These are phyloP conservation scores for Myriosclerotinia duriaeana DNA, from an alignment of 2,329 filamentous ascomycete species.

Conservation along the genomic window DNA sequence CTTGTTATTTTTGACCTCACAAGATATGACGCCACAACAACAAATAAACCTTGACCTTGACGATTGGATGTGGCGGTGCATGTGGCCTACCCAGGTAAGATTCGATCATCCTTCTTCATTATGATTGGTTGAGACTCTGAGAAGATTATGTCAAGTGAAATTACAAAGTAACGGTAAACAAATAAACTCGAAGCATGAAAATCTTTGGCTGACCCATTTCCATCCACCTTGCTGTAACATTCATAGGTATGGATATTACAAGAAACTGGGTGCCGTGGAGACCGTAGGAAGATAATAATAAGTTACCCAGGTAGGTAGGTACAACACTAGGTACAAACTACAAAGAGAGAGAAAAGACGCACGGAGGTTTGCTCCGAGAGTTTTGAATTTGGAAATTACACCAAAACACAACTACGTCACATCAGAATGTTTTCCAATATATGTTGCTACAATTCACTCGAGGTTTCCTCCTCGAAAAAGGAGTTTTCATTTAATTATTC, in stretches of 20 bases:
- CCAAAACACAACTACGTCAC: conserved; percentile 10
- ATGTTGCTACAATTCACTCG: conserved; percentile 14
- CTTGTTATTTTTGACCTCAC: background rate
- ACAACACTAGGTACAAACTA: background rate
- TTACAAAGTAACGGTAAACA: background rate
- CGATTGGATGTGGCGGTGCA: background rate
- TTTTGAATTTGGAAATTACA: background rate
- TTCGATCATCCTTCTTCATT: background rate
- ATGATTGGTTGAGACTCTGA: background rate
- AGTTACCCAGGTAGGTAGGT: too few species aligned
- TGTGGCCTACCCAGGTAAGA: too few species aligned
- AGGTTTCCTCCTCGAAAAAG: background rate
- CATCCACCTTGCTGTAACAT: background rate
- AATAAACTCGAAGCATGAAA: background rate
- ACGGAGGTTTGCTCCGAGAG: background rate
- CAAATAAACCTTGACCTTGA: too few species aligned
- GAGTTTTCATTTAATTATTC: background rate
- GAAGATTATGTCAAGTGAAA: background rate
- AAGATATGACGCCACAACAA: background rate
- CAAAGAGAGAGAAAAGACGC: background rate
- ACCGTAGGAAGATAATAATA: too few species aligned
- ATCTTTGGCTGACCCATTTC: conserved; percentile 6
- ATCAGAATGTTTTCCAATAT: background rate
- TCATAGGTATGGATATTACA: background rate
- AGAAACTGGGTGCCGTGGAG: background rate